Percentiles rank a stretch among this genome's conserved stretches.
Evolutionary conservation across 2,329 filamentous ascomycete genomes (phyloP).

Genomic region (Aspergillus fumigatus): DNA sequence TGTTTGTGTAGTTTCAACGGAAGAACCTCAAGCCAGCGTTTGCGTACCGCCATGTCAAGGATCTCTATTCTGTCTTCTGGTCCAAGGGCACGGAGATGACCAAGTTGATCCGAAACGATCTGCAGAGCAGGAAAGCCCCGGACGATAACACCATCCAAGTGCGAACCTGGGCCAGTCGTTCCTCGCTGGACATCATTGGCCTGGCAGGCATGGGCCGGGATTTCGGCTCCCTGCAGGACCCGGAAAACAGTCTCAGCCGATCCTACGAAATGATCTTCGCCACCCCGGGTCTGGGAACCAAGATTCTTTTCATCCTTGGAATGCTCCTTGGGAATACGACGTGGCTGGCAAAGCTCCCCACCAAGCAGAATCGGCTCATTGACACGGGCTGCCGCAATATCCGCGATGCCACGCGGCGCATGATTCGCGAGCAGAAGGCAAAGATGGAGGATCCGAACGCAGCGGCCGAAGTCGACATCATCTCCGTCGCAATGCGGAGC

Average conservation of each 20-base stretch:
- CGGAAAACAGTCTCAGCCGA: constrained; percentile 36
- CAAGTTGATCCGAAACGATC: background rate
- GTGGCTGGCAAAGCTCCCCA: background rate
- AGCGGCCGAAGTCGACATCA: background rate
- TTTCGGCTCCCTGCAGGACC: constrained; percentile 49
- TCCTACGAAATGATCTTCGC: background rate
- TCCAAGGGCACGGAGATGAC: background rate
- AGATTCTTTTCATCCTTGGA: background rate
- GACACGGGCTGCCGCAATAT: background rate
- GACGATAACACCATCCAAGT: constrained; percentile 1
- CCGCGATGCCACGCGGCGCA: background rate
- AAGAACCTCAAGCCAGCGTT: background rate
- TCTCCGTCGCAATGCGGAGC: background rate
- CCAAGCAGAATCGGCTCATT: background rate
- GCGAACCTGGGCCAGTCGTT: constrained; percentile 30
- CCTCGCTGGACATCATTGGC: constrained; percentile 57
- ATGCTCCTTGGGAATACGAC: background rate
- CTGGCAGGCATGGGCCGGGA: constrained; percentile 54
- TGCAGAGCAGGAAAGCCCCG: background rate
- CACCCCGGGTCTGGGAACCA: background rate
- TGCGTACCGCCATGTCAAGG: background rate
- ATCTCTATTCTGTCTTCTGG: background rate
- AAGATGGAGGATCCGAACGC: background rate
- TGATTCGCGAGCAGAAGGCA: background rate
- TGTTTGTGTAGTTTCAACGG: background rate